Evolutionary conservation across 352 stramenopile species (phyloP).

Genomic region (Globisporangium heterothallicum): DNA sequence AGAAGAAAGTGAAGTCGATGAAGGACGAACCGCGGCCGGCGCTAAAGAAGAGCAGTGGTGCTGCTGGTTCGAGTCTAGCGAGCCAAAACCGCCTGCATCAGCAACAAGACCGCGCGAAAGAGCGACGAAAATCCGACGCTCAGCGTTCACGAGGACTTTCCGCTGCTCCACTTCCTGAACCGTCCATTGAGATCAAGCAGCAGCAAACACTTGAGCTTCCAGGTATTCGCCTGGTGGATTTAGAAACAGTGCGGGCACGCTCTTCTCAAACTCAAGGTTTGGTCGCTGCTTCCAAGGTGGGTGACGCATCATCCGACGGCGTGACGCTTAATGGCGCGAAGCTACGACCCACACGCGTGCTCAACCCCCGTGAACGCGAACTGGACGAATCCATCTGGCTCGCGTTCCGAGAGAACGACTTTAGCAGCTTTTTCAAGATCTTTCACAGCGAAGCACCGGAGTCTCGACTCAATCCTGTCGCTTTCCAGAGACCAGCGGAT

Average conservation of each 20-base stretch:
- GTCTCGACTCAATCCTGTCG: constrained; percentile 28
- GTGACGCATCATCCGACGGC: not conserved
- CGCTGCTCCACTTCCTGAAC: not conserved
- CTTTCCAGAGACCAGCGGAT: constrained; percentile 72
- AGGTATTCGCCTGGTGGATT: constrained; percentile 61
- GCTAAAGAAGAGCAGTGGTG: constrained; percentile 26
- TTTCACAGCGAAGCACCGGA: constrained; percentile 37
- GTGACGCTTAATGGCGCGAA: constrained; percentile 54
- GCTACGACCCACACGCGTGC: constrained; percentile 53
- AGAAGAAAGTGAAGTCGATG: constrained; percentile 56
- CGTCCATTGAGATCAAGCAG: constrained; percentile 47
- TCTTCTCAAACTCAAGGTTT: not conserved
- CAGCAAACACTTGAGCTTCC: constrained; percentile 51
- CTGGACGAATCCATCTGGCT: constrained; percentile 77
- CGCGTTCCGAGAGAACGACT: constrained; percentile 76
- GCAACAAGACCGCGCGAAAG: constrained; percentile 45
- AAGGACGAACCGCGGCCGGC: constrained; percentile 34
- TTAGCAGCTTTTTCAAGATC: constrained; percentile 73
- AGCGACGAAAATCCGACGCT: constrained; percentile 51
- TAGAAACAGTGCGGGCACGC: constrained; percentile 28
- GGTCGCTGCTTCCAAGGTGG: constrained; percentile 3
- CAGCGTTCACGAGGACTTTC: constrained; percentile 43
- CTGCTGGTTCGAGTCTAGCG: constrained; percentile 8
- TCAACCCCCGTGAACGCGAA: constrained; percentile 76
- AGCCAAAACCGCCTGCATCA: constrained; percentile 39